Evolutionary conservation across 1,284 basidiomycete genomes (phyloP).

Genomic region (Apiotrichum mycotoxinovorans): DNA sequence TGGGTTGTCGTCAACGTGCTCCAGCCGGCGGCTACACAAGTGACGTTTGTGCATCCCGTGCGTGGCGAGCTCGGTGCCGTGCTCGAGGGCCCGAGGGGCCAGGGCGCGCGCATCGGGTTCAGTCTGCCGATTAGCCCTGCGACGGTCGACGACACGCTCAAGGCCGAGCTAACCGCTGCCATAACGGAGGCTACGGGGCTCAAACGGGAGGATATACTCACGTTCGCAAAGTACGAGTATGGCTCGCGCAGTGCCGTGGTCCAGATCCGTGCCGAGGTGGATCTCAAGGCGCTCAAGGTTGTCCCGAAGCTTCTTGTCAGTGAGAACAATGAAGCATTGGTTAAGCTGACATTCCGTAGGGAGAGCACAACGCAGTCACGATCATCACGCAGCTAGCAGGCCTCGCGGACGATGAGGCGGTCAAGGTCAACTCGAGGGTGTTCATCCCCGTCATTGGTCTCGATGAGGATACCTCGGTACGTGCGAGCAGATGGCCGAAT

Average conservation of each 20-base stretch:
- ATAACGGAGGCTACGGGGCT: background rate
- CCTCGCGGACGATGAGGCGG: background rate
- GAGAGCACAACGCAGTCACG: background rate
- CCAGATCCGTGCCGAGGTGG: background rate
- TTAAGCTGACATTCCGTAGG: background rate
- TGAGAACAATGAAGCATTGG: background rate
- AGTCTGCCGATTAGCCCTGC: slow-evolving; percentile 61
- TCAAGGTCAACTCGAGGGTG: slow-evolving; percentile 25
- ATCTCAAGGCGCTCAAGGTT: slow-evolving; percentile 6
- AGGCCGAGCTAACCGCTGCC: background rate
- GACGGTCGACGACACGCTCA: background rate
- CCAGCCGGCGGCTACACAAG: slow-evolving; percentile 13
- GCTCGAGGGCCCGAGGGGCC: slow-evolving; percentile 14
- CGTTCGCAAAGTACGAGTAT: slow-evolving; percentile 3
- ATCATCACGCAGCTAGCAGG: slow-evolving; percentile 30
- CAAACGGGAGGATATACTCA: background rate
- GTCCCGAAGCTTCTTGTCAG: background rate
- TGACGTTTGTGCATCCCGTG: slow-evolving; percentile 30
- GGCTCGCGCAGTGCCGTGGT: background rate
- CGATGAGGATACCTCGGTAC: slow-evolving; percentile 42
- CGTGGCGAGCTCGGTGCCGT: slow-evolving; percentile 28
- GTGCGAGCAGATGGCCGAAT: too few relatives aligned
- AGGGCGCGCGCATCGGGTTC: slow-evolving; percentile 58
- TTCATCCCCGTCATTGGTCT: slow-evolving; percentile 31
- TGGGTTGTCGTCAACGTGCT: slow-evolving; percentile 26